Evolutionary conservation across 2,329 filamentous ascomycete species (phyloP).

Genomic region (Sclerotiophoma versabilis): DNA sequence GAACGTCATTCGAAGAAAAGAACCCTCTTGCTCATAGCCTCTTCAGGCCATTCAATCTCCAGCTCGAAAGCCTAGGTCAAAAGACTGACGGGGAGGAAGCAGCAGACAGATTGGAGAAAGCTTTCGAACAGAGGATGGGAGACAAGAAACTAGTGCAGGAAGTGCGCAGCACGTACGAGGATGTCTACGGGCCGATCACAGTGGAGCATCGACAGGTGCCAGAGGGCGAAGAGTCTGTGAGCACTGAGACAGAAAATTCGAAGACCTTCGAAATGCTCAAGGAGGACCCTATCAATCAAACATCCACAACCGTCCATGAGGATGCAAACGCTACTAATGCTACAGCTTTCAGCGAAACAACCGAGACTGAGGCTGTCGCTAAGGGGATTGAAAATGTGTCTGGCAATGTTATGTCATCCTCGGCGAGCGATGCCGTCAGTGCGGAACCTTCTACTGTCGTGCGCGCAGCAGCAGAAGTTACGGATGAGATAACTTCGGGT

Average conservation of each 20-base stretch:
- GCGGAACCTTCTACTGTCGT: not conserved
- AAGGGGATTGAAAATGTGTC: not conserved
- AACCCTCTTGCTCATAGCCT: slow-evolving; percentile 39
- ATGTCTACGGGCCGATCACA: slow-evolving; percentile 36
- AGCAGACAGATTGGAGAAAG: slow-evolving; percentile 15
- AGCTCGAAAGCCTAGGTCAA: slow-evolving; percentile 35
- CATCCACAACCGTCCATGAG: not conserved
- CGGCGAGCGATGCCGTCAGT: not conserved
- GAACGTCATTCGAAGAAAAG: slow-evolving; percentile 27
- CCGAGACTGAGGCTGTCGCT: not conserved
- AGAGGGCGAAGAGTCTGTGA: not conserved
- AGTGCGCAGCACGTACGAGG: slow-evolving; percentile 36
- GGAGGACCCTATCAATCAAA: slow-evolving; percentile 16
- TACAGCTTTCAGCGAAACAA: not conserved
- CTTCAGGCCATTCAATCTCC: slow-evolving; percentile 41
- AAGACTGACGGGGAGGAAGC: not conserved
- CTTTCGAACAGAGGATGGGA: slow-evolving; percentile 17
- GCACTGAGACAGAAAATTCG: not conserved
- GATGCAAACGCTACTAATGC: not conserved
- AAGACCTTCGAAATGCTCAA: slow-evolving; percentile 23
- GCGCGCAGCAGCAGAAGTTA: not conserved
- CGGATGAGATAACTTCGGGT: not conserved
- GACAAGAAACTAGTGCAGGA: slow-evolving; percentile 36
- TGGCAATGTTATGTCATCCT: not conserved
- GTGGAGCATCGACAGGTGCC: slow-evolving; percentile 30